These are phyloP conservation scores for Anisodus tanguticus DNA, from an alignment of 257 asterid genomes.

Conservation along the genomic window DNA sequence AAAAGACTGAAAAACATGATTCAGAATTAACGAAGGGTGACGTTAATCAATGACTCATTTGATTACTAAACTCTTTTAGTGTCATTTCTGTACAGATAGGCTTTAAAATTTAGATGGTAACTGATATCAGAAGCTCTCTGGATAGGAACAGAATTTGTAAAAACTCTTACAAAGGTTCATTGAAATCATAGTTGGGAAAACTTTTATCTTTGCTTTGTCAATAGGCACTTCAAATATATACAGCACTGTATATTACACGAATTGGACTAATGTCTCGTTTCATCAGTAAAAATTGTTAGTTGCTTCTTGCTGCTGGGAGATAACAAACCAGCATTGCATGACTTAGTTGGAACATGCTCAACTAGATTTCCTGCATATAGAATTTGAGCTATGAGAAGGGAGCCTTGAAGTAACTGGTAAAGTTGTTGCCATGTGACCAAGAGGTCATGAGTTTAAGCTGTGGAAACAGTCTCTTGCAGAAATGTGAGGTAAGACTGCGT, in stretches of 20 bases:
- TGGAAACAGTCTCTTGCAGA: too few species aligned
- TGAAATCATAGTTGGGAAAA: neutral
- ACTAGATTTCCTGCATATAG: neutral
- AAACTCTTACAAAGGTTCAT: neutral
- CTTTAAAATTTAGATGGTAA: constrained; percentile 16
- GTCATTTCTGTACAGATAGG: constrained; percentile 30
- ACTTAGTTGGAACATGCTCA: neutral
- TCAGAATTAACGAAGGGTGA: constrained; percentile 52
- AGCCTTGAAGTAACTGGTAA: neutral
- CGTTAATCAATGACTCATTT: constrained; percentile 32
- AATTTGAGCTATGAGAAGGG: neutral
- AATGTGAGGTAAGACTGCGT: too few species aligned
- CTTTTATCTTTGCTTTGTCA: neutral
- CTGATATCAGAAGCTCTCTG: neutral
- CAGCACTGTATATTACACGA: neutral
- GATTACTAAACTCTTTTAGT: constrained; percentile 24
- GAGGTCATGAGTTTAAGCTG: too few species aligned
- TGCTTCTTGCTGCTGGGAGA: neutral
- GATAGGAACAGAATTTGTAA: neutral
- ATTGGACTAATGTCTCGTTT: neutral
- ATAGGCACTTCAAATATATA: neutral
- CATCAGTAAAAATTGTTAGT: neutral
- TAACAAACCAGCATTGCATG: neutral
- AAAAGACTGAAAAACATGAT: constrained; percentile 50
- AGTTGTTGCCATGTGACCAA: neutral